Evolutionary conservation across 768 basidiomycete species (phyloP).

Genomic region (Multifurca ochricompacta): DNA sequence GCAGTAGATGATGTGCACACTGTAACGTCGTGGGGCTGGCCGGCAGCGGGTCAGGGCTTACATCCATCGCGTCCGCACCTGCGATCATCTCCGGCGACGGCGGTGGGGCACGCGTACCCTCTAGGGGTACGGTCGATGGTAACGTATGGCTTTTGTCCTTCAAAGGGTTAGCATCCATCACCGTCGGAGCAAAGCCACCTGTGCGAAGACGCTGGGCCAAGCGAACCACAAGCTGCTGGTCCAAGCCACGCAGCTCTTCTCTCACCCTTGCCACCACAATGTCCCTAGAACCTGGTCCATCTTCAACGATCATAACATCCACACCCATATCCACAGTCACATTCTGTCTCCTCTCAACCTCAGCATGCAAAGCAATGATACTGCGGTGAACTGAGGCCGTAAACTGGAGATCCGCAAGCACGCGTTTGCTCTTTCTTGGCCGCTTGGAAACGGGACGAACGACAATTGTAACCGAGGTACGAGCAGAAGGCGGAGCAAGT

Average conservation of each 20-base stretch:
- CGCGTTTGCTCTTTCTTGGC: constrained; percentile 18
- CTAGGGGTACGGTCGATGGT: background rate
- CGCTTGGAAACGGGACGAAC: constrained; percentile 15
- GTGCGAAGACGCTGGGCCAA: constrained; percentile 8
- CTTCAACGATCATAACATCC: constrained; percentile 7
- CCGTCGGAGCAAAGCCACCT: constrained; percentile 5
- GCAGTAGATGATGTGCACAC: background rate
- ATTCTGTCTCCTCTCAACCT: background rate
- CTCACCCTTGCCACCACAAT: background rate
- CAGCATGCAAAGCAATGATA: constrained; percentile 8
- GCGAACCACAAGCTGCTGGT: constrained; percentile 11
- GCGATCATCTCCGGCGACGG: constrained; percentile 16
- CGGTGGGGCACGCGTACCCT: constrained; percentile 17
- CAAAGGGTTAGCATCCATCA: background rate
- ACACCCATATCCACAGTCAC: background rate
- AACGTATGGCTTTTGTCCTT: background rate
- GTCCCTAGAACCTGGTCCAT: background rate
- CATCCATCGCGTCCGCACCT: constrained; percentile 5
- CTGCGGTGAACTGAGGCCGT: constrained; percentile 19
- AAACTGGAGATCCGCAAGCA: constrained; percentile 20
- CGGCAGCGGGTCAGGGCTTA: constrained; percentile 11
- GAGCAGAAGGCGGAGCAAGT: constrained; percentile 8
- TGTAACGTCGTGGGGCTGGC: background rate
- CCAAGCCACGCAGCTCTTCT: constrained; percentile 11
- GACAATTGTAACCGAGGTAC: background rate